A percentile compares a stretch with the other conserved stretches of the same genome.
These are phyloP conservation scores for Trichophyton mentagrophytes DNA, from an alignment of 2,329 filamentous ascomycete species.

Conservation along the genomic window DNA sequence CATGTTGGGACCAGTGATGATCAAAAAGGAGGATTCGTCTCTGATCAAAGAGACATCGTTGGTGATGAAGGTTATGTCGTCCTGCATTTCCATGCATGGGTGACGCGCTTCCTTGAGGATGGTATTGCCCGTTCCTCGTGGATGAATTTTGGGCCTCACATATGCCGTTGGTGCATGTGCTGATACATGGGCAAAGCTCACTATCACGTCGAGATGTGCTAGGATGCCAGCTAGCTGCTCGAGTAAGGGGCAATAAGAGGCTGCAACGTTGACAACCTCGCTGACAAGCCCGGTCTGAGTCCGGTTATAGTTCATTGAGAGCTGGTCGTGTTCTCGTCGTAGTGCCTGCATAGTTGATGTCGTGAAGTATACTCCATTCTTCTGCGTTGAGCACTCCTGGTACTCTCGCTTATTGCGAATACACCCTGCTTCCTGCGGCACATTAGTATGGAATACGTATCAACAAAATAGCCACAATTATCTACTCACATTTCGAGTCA, in stretches of 20 bases:
- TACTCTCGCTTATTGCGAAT: slow-evolving; percentile 87
- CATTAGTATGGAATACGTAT: not conserved
- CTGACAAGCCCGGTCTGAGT: slow-evolving; percentile 83
- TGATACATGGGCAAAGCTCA: slow-evolving; percentile 83
- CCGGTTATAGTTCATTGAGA: slow-evolving; percentile 87
- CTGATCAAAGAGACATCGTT: slow-evolving; percentile 80
- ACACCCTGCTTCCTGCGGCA: slow-evolving; percentile 58
- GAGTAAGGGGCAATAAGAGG: slow-evolving; percentile 86
- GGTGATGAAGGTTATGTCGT: slow-evolving; percentile 96
- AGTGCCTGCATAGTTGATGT: slow-evolving; percentile 67
- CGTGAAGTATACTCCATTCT: slow-evolving; percentile 98
- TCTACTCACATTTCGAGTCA: slow-evolving; percentile 53
- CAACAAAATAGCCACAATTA: slow-evolving; percentile 16
- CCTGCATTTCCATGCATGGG: slow-evolving; percentile 97
- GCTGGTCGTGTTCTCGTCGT: slow-evolving; percentile 82
- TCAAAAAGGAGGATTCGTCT: slow-evolving; percentile 73
- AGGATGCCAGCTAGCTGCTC: slow-evolving; percentile 80
- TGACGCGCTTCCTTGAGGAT: slow-evolving; percentile 86
- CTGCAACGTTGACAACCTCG: slow-evolving; percentile 84
- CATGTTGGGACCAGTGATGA: slow-evolving; percentile 98
- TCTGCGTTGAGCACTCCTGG: slow-evolving; percentile 92
- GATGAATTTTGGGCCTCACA: slow-evolving; percentile 78
- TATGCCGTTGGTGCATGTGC: slow-evolving; percentile 89
- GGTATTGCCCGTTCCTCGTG: slow-evolving; percentile 75
- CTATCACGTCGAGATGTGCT: slow-evolving; percentile 87